A percentile compares a stretch with the other conserved stretches of the same genome.
Evolutionary conservation across 2,329 filamentous ascomycete species (phyloP).

Genomic region (Ophiostoma triangulosporum): DNA sequence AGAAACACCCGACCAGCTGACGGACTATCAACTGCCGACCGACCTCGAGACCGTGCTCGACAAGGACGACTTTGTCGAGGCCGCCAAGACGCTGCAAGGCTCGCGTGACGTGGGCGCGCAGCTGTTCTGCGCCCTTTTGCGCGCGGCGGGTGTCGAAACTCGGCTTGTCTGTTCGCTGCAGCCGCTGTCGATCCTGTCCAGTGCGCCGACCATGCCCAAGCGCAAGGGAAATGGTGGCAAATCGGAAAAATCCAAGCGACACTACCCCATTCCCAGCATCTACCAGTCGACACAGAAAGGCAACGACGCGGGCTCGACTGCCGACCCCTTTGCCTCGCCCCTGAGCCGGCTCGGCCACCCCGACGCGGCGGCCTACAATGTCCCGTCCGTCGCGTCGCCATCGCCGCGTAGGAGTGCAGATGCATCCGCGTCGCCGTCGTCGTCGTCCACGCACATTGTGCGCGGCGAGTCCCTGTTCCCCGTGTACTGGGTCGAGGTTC

Average conservation of each 20-base stretch:
- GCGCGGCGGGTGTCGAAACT: constrained; percentile 67
- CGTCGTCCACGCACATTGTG: constrained; percentile 25
- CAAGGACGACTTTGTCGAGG: constrained; percentile 56
- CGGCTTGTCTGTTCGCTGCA: constrained; percentile 87
- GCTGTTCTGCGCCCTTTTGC: constrained; percentile 75
- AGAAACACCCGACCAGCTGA: constrained; percentile 46
- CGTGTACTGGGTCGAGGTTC: constrained; percentile 88
- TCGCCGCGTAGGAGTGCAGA: constrained; percentile 13
- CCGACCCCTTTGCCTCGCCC: constrained; percentile 19
- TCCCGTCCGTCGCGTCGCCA: constrained; percentile 27
- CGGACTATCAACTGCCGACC: constrained; percentile 28
- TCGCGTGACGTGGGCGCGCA: constrained; percentile 86
- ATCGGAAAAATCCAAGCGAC: constrained; percentile 20
- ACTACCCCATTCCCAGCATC: constrained; percentile 26
- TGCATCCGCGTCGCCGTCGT: constrained; percentile 22
- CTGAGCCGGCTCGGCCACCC: constrained; percentile 40
- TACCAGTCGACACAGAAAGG: constrained; percentile 16
- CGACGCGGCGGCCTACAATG: constrained; percentile 37
- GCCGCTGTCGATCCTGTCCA: constrained; percentile 53
- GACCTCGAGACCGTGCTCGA: constrained; percentile 57
- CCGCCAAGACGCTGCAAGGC: constrained; percentile 57
- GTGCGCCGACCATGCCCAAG: constrained; percentile 35
- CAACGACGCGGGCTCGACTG: constrained; percentile 5
- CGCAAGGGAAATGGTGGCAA: constrained; percentile 18
- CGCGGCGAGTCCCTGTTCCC: constrained; percentile 67